Evolutionary conservation across 257 asterid species (phyloP).

Genomic region (Solanum sejunctum): DNA sequence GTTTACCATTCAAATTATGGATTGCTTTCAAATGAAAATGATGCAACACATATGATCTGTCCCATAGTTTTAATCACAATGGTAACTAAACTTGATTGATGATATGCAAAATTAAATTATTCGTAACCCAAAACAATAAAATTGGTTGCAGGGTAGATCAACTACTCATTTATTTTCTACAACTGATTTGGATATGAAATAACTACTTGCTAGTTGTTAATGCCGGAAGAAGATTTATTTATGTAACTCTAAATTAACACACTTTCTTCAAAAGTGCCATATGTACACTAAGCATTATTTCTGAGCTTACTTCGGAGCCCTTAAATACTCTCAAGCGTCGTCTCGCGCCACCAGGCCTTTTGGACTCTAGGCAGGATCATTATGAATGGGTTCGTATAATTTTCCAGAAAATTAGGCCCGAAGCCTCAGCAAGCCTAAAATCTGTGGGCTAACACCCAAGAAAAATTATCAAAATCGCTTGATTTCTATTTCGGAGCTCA

Average conservation of each 20-base stretch:
- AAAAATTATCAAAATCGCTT: too few species aligned
- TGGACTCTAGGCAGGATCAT: too few species aligned
- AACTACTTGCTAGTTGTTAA: not conserved
- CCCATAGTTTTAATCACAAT: not conserved
- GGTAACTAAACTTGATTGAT: not conserved
- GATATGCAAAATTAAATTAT: not conserved
- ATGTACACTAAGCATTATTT: not conserved
- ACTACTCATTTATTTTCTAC: not conserved
- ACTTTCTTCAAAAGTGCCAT: not conserved
- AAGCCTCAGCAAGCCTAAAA: too few species aligned
- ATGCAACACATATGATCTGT: too few species aligned
- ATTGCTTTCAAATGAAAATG: constrained; percentile 6
- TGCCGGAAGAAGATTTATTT: not conserved
- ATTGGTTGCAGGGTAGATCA: not conserved
- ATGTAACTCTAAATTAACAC: not conserved
- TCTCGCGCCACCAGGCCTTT: too few species aligned
- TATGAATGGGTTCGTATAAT: too few species aligned
- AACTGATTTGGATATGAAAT: not conserved
- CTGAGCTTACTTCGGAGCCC: not conserved
- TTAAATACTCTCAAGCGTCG: too few species aligned
- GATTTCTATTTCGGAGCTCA: too few species aligned
- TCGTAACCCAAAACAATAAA: not conserved
- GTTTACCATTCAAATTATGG: constrained; percentile 10
- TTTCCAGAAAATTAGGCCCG: too few species aligned
- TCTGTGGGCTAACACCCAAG: too few species aligned